A percentile compares a stretch with the other conserved stretches of the same genome.
Evolutionary conservation across 169 alveolate genomes (phyloP).

Genomic region (Cyclospora cayetanensis): DNA sequence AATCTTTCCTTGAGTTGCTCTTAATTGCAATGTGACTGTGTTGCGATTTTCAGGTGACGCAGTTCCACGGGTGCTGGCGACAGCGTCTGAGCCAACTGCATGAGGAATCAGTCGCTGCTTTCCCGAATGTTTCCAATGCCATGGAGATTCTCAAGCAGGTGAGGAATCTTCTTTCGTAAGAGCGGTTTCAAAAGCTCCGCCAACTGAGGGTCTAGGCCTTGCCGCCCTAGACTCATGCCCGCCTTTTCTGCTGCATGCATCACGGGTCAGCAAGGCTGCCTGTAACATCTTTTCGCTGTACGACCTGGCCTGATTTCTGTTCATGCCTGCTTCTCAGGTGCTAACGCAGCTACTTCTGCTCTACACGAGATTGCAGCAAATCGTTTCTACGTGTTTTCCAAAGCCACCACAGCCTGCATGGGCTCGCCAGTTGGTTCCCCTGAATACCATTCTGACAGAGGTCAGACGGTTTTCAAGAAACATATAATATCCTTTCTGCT

Average conservation of each 20-base stretch:
- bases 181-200: background rate
- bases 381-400: slow-evolving; percentile 11
- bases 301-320: background rate
- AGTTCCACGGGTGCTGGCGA: slow-evolving; percentile 18
- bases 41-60: background rate
- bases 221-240: no score
- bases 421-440: slow-evolving; percentile 41
- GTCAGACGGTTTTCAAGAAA: background rate
- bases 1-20: background rate
- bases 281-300: background rate
- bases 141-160: slow-evolving; percentile 71
- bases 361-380: slow-evolving; percentile 47
- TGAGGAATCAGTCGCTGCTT: background rate
- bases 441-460: slow-evolving; percentile 33
- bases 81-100: slow-evolving; percentile 13
- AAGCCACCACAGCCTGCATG: slow-evolving; percentile 50
- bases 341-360: slow-evolving; percentile 56
- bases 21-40: background rate
- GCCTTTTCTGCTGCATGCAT: background rate
- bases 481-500: background rate
- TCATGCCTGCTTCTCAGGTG: background rate
- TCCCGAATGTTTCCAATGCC: slow-evolving; percentile 59
- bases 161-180: background rate
- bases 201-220: no score
- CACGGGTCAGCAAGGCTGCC: background rate